Conservation (phyloP, 495 filamentous ascomycete genomes). For the Amorphotheca resinae region DNA sequence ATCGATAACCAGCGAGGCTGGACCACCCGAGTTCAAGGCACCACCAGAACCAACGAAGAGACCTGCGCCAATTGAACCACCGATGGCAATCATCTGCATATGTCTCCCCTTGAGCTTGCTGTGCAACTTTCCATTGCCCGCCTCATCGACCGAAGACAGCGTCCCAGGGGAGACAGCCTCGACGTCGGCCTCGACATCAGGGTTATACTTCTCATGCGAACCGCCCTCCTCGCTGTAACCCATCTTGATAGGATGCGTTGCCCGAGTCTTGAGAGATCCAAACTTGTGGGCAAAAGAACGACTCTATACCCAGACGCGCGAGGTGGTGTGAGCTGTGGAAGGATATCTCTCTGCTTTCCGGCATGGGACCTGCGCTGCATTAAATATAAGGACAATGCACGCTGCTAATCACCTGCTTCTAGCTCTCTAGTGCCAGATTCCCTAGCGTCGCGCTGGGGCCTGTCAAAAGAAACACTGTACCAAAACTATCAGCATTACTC, state of each 20-base stretch:
- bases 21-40: slow-evolving; percentile 68
- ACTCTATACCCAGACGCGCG: neutral
- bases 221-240: neutral
- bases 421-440: slow-evolving; percentile 3
- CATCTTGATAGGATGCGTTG: slow-evolving; percentile 2
- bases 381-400: neutral
- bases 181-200: slow-evolving; percentile 3
- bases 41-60: slow-evolving; percentile 80
- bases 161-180: neutral
- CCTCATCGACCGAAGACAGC: slow-evolving; percentile 1
- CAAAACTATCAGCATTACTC: neutral
- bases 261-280: neutral
- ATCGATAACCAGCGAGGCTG: slow-evolving; percentile 78
- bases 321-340: neutral
- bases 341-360: neutral
- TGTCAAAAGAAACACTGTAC: neutral
- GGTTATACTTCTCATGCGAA: slow-evolving; percentile 13
- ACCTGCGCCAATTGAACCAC: slow-evolving; percentile 91
- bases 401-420: slow-evolving; percentile 2
- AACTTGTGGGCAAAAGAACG: neutral
- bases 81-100: slow-evolving; percentile 94
- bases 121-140: slow-evolving; percentile 3
- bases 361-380: neutral
- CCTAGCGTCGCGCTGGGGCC: neutral
- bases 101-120: slow-evolving; percentile 72